phyloP scores from a whole-genome alignment of 495 filamentous ascomycete genomes.

The Lasiosphaeriaceae sp. region DNA sequence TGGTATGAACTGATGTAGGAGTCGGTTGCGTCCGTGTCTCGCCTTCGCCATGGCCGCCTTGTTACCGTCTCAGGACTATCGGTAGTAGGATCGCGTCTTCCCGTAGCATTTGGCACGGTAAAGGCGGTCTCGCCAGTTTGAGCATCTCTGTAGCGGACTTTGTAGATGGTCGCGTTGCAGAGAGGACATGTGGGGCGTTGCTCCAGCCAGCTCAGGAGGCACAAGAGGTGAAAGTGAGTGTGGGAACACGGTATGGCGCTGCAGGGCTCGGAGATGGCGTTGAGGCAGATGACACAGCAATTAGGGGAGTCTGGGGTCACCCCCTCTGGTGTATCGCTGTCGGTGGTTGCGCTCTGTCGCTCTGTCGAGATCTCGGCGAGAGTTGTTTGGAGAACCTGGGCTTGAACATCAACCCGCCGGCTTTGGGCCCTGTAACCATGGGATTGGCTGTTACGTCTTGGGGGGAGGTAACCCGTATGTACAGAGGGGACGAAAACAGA shows the following conservation, averaged over 20 bases:
- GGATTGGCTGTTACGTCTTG: background rate
- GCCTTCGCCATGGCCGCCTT: background rate
- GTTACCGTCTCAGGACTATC: background rate
- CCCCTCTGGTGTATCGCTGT: background rate
- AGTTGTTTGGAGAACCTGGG: conserved; percentile 43
- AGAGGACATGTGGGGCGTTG: conserved; percentile 70
- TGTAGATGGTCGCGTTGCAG: conserved; percentile 65
- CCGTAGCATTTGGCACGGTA: conserved; percentile 27
- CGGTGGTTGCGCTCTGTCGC: conserved; percentile 3
- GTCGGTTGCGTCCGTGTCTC: background rate
- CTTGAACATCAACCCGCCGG: conserved; percentile 30
- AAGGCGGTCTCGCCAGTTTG: conserved; percentile 51
- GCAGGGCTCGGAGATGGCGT: conserved; percentile 66
- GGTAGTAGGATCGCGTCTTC: background rate
- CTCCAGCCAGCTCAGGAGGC: conserved; percentile 78
- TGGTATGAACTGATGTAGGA: conserved; percentile 15
- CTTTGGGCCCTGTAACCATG: background rate
- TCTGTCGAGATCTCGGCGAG: conserved; percentile 41
- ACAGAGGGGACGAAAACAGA: too few relatives aligned
- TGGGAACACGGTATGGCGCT: conserved; percentile 73
- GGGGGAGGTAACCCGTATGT: background rate
- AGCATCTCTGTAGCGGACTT: conserved; percentile 63
- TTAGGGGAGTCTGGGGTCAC: conserved; percentile 12
- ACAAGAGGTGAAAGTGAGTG: conserved; percentile 77
- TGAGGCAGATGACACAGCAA: conserved; percentile 71